Base-by-base conservation (phyloP, 75 land plant genomes). In the Isoetes taiwanensis region DNA sequence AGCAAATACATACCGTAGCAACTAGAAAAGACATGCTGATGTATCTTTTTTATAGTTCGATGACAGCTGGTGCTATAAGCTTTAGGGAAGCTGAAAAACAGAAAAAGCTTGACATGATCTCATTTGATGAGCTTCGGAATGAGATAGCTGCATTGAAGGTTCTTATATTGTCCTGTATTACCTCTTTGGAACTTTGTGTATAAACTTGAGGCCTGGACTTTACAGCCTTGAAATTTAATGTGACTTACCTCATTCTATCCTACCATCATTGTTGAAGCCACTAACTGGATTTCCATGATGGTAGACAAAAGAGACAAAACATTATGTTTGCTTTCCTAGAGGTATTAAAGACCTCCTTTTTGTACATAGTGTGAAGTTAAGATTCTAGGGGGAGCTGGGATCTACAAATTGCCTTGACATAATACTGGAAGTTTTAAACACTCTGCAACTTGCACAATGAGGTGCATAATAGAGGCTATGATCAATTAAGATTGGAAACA, bases 61-160 rank as follows among this genome's bases (percentile, higher is more conserved):
- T 46, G 50, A 23, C 84, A 94, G 99, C 99, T 33, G 75, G 78
- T 16, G 28, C 27, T 24, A 69, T 94, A 41, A 26, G 72, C 17
- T 94, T 81, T 78, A 90, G 84, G 35, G 90, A 94, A 35, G 52
- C 31, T 30, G 75, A 75, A 52, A 84, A 94, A 62, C 86, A 94
- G 73, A 59, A 34, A 48, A 79, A 52, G 17, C 84, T 83, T 56
- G 70, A 74, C 10, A 55, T 69, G 32, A 78, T 94, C 46, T 76
- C 86, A 10, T 84, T 94, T 58, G 23, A 68, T 20, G 74, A 77
- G 68, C 32, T 94, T 34, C 55, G 61, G 34, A 68, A 70, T 23
- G 99, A 75, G 62, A 34, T 82, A 30, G 34, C 25, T 39, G 62
- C 65, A 40, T 65, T 89, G 19, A 80, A 78, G 94, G 94, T 87